Conservation (phyloP, 2,329 filamentous ascomycete genomes). For the Monilinia aucupariae region DNA sequence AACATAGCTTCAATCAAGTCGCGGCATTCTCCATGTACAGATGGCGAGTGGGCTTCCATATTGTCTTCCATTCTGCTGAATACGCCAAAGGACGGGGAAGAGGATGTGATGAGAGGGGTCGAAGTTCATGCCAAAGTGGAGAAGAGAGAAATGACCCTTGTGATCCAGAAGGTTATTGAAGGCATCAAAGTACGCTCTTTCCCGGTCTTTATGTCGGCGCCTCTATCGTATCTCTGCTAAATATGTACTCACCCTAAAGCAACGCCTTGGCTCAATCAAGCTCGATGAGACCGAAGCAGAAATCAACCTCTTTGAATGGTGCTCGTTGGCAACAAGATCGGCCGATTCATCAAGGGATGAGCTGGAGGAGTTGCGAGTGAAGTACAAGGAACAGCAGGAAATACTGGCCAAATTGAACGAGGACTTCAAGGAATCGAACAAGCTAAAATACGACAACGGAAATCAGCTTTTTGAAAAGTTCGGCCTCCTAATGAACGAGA, state of each 20-base stretch:
- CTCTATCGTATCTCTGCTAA: constrained; percentile 20
- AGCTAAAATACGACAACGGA: constrained; percentile 62
- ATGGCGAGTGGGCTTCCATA: constrained; percentile 62
- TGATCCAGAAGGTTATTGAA: constrained; percentile 58
- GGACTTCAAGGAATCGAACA: constrained; percentile 61
- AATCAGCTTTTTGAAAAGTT: constrained; percentile 63
- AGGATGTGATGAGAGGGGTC: constrained; percentile 54
- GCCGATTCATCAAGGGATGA: constrained; percentile 20
- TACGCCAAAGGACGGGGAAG: constrained; percentile 39
- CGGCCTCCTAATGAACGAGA: constrained; percentile 65
- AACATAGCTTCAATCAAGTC: constrained; percentile 48
- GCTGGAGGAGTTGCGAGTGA: constrained; percentile 37
- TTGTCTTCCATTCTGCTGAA: constrained; percentile 52
- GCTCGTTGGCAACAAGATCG: constrained; percentile 48
- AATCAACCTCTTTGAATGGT: constrained; percentile 67
- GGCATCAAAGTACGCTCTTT: constrained; percentile 58
- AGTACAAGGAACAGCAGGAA: constrained; percentile 45
- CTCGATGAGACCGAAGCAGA: constrained; percentile 49
- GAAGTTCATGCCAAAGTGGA: constrained; percentile 57
- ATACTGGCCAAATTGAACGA: constrained; percentile 53
- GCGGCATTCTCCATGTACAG: constrained; percentile 49
- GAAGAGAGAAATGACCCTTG: constrained; percentile 51
- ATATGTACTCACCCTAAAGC: constrained; percentile 45
- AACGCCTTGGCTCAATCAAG: constrained; percentile 62
- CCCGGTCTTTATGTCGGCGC: background rate